phyloP scores from a whole-genome alignment of 345 rosid species.

The Eutrema heterophyllum region DNA sequence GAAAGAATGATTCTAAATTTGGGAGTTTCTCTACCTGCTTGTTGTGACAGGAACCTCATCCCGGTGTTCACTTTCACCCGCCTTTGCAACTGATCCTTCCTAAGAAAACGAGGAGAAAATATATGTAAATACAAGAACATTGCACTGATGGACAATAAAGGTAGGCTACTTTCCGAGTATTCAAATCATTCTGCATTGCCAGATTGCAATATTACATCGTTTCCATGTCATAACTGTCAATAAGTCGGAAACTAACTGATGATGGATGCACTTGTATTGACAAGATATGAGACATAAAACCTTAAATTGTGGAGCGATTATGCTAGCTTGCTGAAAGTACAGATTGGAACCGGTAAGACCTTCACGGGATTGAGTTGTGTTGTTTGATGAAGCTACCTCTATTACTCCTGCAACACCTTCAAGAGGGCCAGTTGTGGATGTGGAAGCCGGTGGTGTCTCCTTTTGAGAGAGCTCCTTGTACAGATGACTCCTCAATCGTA shows the following conservation, averaged over 20 bases:
- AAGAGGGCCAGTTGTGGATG: slow-evolving; percentile 40
- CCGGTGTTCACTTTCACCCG: slow-evolving; percentile 59
- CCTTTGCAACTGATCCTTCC: slow-evolving; percentile 61
- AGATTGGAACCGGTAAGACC: slow-evolving; percentile 34
- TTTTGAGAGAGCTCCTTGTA: slow-evolving; percentile 61
- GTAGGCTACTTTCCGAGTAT: background rate
- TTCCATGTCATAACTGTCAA: background rate
- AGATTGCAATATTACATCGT: background rate
- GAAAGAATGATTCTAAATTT: background rate
- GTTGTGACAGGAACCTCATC: slow-evolving; percentile 52
- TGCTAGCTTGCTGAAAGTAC: slow-evolving; percentile 19
- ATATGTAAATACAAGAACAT: background rate
- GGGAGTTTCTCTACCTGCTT: slow-evolving; percentile 49
- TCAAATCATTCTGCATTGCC: background rate
- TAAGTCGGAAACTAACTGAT: background rate
- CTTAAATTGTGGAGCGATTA: slow-evolving; percentile 45
- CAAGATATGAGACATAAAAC: slow-evolving; percentile 34
- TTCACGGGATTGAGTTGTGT: slow-evolving; percentile 42
- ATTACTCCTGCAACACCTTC: slow-evolving; percentile 50
- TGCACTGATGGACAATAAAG: background rate
- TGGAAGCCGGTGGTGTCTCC: slow-evolving; percentile 50
- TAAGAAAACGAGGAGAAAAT: slow-evolving; percentile 15
- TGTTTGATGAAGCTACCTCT: slow-evolving; percentile 48
- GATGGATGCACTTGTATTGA: background rate
- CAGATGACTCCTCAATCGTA: slow-evolving; percentile 60